Evolutionary conservation across 2,329 filamentous ascomycete genomes (phyloP).

Genomic region (Phyllosticta paracitricarpa): DNA sequence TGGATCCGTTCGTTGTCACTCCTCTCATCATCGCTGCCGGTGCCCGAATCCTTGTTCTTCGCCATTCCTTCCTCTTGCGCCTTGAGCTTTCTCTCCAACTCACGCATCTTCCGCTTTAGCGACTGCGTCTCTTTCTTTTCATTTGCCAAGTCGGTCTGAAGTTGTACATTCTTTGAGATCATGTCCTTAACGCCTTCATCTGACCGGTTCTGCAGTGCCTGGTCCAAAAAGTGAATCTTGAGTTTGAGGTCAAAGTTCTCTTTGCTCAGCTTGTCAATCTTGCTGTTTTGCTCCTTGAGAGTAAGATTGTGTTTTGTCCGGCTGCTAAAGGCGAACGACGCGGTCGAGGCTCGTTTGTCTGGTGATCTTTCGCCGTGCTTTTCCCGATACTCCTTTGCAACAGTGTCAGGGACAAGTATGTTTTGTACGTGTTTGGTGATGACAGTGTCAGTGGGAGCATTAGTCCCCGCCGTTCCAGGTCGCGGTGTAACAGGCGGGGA

Average conservation of each 20-base stretch:
- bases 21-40: constrained; percentile 42
- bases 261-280: constrained; percentile 90
- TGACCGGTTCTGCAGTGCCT: constrained; percentile 83
- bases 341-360: constrained; percentile 37
- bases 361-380: constrained; percentile 54
- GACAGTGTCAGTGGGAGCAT: constrained; percentile 73
- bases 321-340: constrained; percentile 26
- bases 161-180: constrained; percentile 93
- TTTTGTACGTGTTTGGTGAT: constrained; percentile 82
- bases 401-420: constrained; percentile 80
- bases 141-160: constrained; percentile 82
- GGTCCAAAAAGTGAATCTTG: constrained; percentile 94
- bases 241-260: constrained; percentile 96
- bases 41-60: constrained; percentile 28
- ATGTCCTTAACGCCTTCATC: constrained; percentile 96
- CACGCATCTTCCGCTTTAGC: constrained; percentile 69
- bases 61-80: constrained; percentile 44
- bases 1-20: constrained; percentile 48
- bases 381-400: constrained; percentile 76
- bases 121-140: constrained; percentile 85
- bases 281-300: constrained; percentile 93
- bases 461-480: constrained; percentile 40
- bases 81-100: constrained; percentile 70
- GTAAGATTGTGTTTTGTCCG: constrained; percentile 50
- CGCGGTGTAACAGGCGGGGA: constrained; percentile 59